Base-by-base conservation (phyloP, 1,284 basidiomycete genomes). In the Ceratobasidium sp. region DNA sequence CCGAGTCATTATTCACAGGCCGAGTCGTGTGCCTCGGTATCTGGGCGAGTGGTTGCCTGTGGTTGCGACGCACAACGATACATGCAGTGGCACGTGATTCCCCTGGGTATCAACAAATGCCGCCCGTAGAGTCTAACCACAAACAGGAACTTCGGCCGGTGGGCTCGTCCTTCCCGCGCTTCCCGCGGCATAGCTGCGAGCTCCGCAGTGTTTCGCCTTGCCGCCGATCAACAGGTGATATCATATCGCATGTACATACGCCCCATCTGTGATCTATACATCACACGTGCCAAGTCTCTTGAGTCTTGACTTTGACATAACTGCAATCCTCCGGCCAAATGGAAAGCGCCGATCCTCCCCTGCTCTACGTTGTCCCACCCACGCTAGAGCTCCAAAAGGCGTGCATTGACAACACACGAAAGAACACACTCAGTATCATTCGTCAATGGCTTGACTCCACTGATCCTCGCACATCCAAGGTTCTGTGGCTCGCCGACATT, bases 401-500 rank as follows among this genome's bases (percentile, higher is more conserved):
- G 3, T 69, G 66, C 29, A 69, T 69, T 22, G 51, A 49, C 16
- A 37, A 34, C n/a, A 68, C 65, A 2, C 65, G 65, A 1, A 49
- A 41, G 31, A 19, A 3, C 34, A 41, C 51, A 14, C 14, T 64
- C 2, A n/a, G 5, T 43, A 24, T 31, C n/a, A 46, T 64, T n/a
- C 7, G 27, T 22, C 7, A 2, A 2, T 64, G 62, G 62, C 16
- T 64, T 22, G 29, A 13, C 62, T 43, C 62, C 22, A 43, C 62
- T n/a, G 37, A 62, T 13, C 39, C 34, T 13, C 3, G 4, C 8
- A 6, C 66, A 29, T 58, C 66, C n/a, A 54, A 41, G 27, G 66
- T 69, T 22, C 54, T 69, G 6, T 69, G 51, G 53, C 53, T 69
- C 31, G 54, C 66, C 22, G 66, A 69, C 46, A 69, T 69, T 37